phyloP scores from a whole-genome alignment of 2,329 filamentous ascomycete genomes.

The Sphaerulina populicola region DNA sequence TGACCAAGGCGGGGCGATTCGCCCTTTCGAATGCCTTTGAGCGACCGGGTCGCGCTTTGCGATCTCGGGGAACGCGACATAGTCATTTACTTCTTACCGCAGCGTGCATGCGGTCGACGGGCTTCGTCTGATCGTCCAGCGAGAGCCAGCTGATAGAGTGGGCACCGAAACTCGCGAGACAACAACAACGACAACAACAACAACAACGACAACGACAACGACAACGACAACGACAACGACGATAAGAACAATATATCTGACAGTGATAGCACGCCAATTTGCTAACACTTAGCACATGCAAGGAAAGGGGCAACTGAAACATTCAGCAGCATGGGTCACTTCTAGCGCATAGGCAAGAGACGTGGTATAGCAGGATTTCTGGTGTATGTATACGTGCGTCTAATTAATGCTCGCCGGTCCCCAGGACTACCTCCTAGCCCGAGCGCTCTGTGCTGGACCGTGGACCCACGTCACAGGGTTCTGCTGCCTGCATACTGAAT shows the following conservation, averaged over 20 bases:
- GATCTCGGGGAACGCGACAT: neutral
- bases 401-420: neutral
- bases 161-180: neutral
- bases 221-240: neutral
- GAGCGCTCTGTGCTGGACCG: neutral
- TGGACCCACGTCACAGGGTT: neutral
- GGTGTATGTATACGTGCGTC: neutral
- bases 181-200: too few species aligned
- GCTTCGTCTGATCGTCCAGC: neutral
- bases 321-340: constrained; percentile 1
- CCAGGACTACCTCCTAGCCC: neutral
- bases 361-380: neutral
- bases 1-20: neutral
- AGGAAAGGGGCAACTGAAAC: constrained; percentile 9
- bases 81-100: constrained; percentile 1
- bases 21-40: neutral
- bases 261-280: neutral
- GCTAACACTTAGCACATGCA: constrained; percentile 1
- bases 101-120: neutral
- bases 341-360: neutral
- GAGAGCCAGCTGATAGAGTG: neutral
- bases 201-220: too few species aligned
- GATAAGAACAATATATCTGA: neutral
- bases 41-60: constrained; percentile 1
- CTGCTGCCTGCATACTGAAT: neutral